Evolutionary conservation across 1,139 yeast genomes (phyloP).

Genomic region (Spathaspora sp.): DNA sequence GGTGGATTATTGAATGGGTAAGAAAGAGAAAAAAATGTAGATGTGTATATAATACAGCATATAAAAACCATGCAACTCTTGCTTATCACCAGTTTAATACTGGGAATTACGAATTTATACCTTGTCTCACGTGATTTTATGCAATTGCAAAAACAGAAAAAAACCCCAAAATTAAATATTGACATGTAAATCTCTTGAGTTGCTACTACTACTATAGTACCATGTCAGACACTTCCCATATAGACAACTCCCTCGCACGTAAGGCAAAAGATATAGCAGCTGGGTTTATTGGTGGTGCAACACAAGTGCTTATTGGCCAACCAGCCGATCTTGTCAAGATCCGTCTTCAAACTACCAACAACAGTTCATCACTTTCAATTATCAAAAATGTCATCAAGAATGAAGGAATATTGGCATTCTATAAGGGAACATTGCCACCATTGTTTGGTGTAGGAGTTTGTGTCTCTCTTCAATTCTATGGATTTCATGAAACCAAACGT

Average conservation of each 20-base stretch:
- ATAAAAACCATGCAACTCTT: not conserved
- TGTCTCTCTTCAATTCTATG: slow-evolving; percentile 72
- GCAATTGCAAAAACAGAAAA: slow-evolving; percentile 5
- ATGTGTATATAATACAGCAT: not conserved
- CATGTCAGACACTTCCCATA: slow-evolving; percentile 9
- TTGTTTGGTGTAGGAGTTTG: slow-evolving; percentile 67
- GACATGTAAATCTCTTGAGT: not conserved
- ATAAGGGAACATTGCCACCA: slow-evolving; percentile 49
- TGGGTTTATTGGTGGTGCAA: slow-evolving; percentile 55
- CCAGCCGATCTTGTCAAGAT: slow-evolving; percentile 73
- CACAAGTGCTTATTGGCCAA: slow-evolving; percentile 74
- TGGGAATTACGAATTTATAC: not conserved
- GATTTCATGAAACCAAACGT: slow-evolving; percentile 74
- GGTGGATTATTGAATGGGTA: slow-evolving; percentile 36
- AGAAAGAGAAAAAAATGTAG: not conserved
- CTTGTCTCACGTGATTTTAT: slow-evolving; percentile 8
- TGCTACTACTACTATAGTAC: not conserved
- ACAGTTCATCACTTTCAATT: slow-evolving; percentile 45
- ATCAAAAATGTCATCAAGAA: slow-evolving; percentile 53
- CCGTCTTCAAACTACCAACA: slow-evolving; percentile 54
- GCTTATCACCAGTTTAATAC: not conserved
- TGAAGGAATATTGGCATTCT: slow-evolving; percentile 67
- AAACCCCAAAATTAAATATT: not conserved
- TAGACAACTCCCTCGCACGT: slow-evolving; percentile 54
- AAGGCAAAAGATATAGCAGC: slow-evolving; percentile 62